Conservation (phyloP, 2,329 filamentous ascomycete species). For the Gyromitra esculenta region DNA sequence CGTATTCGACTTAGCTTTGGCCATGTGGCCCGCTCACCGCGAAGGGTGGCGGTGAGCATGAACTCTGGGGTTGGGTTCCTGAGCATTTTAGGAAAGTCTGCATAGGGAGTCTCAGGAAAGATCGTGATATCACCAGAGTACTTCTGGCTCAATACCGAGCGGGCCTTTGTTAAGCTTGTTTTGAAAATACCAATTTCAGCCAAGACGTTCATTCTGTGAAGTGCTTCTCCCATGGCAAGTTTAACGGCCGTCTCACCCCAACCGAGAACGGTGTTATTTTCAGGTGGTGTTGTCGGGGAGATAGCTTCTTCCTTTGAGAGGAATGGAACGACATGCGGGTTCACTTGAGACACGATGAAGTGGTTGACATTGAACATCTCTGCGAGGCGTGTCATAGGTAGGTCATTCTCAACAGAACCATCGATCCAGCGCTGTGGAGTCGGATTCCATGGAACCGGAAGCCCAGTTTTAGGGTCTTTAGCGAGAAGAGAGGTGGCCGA, state of each 20-base stretch:
- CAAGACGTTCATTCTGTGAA: slow-evolving; percentile 82
- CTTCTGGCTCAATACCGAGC: slow-evolving; percentile 84
- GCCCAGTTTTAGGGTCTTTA: slow-evolving; percentile 83
- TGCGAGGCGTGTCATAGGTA: slow-evolving; percentile 87
- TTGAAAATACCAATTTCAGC: slow-evolving; percentile 83
- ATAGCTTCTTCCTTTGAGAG: slow-evolving; percentile 72
- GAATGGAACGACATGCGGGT: slow-evolving; percentile 91
- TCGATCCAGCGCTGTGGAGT: slow-evolving; percentile 89
- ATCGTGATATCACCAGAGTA: slow-evolving; percentile 98
- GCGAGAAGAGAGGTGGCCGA: slow-evolving; percentile 79
- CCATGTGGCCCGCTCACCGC: slow-evolving; percentile 89
- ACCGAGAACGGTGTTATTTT: slow-evolving; percentile 12
- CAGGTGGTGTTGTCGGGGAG: slow-evolving; percentile 22
- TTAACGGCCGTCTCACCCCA: slow-evolving; percentile 62
- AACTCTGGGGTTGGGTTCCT: slow-evolving; percentile 87
- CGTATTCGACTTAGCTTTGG: slow-evolving; percentile 85
- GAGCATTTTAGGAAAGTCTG: slow-evolving; percentile 79
- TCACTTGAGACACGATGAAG: slow-evolving; percentile 96
- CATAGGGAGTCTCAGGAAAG: slow-evolving; percentile 78
- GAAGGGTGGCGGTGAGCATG: slow-evolving; percentile 79
- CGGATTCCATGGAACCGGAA: slow-evolving; percentile 83
- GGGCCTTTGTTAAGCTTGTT: slow-evolving; percentile 78
- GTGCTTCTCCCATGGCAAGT: slow-evolving; percentile 79
- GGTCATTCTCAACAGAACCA: slow-evolving; percentile 91
- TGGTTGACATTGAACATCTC: slow-evolving; percentile 99